Percentiles rank a stretch among this genome's conserved stretches.
Evolutionary conservation across 2,329 filamentous ascomycete species (phyloP).

Genomic region (Fusarium sp.): DNA sequence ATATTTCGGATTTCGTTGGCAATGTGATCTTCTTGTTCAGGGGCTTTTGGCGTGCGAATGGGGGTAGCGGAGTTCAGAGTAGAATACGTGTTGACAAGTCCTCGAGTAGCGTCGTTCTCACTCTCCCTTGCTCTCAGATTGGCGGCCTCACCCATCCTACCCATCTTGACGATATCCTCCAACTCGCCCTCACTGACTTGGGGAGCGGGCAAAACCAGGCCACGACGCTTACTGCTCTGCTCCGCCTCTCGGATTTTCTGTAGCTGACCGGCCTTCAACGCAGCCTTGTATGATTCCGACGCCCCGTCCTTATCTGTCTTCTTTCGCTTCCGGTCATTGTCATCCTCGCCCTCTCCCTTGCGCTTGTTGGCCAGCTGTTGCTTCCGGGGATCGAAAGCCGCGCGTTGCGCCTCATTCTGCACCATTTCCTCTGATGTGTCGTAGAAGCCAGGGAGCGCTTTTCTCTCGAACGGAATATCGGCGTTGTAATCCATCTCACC

Average conservation of each 20-base stretch:
- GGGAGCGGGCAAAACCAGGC: conserved; percentile 84
- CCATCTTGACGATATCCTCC: conserved; percentile 99
- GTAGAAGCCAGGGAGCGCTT: conserved; percentile 87
- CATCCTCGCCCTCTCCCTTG: conserved; percentile 90
- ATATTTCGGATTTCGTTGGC: conserved; percentile 98
- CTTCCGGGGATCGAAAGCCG: conserved; percentile 90
- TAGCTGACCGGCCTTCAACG: conserved; percentile 91
- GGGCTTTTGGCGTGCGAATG: conserved; percentile 89
- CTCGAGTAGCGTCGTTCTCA: conserved; percentile 85
- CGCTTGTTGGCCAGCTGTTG: conserved; percentile 91
- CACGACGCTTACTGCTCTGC: conserved; percentile 90
- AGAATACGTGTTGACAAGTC: conserved; percentile 87
- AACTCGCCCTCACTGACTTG: conserved; percentile 93
- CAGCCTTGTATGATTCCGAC: conserved; percentile 84
- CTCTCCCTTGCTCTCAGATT: conserved; percentile 77
- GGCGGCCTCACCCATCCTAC: conserved; percentile 89
- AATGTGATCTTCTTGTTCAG: conserved; percentile 92
- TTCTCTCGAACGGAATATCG: conserved; percentile 97
- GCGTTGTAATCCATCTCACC: conserved; percentile 99
- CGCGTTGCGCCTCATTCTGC: conserved; percentile 83
- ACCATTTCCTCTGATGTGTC: conserved; percentile 86
- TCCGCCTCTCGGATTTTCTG: conserved; percentile 96
- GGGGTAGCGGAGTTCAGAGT: conserved; percentile 83
- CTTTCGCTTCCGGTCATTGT: conserved; percentile 82
- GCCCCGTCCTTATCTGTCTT: conserved; percentile 87